Percentiles rank a stretch among this genome's conserved stretches.
These are phyloP conservation scores for Aegilops longissima DNA, from an alignment of 176 grass and related monocot species.

Conservation along the genomic window DNA sequence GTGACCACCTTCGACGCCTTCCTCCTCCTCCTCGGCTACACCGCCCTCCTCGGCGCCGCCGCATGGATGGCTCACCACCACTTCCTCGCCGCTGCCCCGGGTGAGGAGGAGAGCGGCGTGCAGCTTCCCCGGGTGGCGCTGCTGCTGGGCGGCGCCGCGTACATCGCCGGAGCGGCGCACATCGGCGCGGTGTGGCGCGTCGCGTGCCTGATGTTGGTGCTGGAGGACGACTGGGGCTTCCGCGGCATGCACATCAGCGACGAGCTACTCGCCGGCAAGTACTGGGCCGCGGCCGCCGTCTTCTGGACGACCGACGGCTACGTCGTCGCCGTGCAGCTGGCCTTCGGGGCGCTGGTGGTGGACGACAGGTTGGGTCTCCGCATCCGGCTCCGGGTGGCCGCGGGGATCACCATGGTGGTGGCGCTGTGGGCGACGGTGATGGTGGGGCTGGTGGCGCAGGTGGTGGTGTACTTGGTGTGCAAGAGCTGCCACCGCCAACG, in stretches of 20 bases:
- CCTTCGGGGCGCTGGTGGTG: neutral
- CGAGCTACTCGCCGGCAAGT: neutral
- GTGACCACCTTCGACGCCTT: neutral
- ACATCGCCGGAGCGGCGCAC: neutral
- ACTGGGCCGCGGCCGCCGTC: neutral
- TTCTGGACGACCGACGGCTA: neutral
- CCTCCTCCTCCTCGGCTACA: conserved; percentile 11
- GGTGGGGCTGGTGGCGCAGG: neutral
- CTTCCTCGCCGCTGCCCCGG: neutral
- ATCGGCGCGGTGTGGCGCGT: neutral
- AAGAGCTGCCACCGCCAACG: neutral
- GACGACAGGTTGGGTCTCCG: neutral
- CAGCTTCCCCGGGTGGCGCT: neutral
- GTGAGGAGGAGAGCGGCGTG: neutral
- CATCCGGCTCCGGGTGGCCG: neutral
- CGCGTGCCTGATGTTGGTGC: neutral
- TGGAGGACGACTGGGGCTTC: neutral
- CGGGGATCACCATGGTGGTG: neutral
- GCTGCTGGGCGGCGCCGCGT: neutral
- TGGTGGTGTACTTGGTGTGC: neutral
- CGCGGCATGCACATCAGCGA: neutral
- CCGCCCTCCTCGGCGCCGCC: neutral
- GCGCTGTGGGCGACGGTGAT: neutral
- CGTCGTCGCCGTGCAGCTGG: neutral
- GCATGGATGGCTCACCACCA: neutral